phyloP scores from a whole-genome alignment of 2,329 filamentous ascomycete species.

The Metarhizium album region DNA sequence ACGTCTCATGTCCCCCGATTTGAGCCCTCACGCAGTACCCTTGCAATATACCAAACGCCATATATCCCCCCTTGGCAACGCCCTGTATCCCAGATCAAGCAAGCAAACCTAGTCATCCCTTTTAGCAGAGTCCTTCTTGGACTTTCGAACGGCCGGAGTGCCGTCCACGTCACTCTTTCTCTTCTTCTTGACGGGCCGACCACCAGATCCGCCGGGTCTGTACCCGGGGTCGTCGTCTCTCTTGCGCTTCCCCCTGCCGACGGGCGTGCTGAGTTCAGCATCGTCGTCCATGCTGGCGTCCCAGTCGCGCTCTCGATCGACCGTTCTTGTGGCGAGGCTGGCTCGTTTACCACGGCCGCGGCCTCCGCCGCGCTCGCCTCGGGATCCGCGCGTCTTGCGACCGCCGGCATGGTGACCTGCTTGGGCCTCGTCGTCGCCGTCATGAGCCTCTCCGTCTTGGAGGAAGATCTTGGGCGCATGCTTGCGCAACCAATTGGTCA shows the following conservation, averaged over 20 bases:
- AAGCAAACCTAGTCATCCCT: slow-evolving; percentile 9
- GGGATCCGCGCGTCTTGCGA: slow-evolving; percentile 21
- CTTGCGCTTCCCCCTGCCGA: slow-evolving; percentile 36
- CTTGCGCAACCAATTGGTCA: slow-evolving; percentile 90
- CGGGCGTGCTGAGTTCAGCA: slow-evolving; percentile 20
- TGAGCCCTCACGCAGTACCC: not conserved
- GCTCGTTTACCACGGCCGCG: slow-evolving; percentile 26
- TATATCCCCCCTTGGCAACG: not conserved
- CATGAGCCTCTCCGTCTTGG: slow-evolving; percentile 49
- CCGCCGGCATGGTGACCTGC: slow-evolving; percentile 17
- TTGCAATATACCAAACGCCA: not conserved
- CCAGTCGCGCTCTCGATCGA: slow-evolving; percentile 13
- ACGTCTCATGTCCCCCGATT: not conserved
- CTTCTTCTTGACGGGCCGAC: slow-evolving; percentile 46
- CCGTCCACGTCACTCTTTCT: slow-evolving; percentile 41
- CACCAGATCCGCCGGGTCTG: slow-evolving; percentile 44
- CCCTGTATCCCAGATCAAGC: not conserved
- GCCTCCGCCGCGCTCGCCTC: slow-evolving; percentile 20
- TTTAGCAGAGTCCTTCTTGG: slow-evolving; percentile 22
- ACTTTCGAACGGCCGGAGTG: slow-evolving; percentile 23
- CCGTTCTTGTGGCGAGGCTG: slow-evolving; percentile 13
- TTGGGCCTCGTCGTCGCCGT: slow-evolving; percentile 29
- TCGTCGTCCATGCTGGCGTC: slow-evolving; percentile 31
- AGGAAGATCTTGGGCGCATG: slow-evolving; percentile 77
- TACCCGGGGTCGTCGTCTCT: slow-evolving; percentile 50